Percentiles rank a stretch among this genome's conserved stretches.
These are phyloP conservation scores for Diaporthe citriasiana DNA, from an alignment of 2,329 filamentous ascomycete species.

Conservation along the genomic window DNA sequence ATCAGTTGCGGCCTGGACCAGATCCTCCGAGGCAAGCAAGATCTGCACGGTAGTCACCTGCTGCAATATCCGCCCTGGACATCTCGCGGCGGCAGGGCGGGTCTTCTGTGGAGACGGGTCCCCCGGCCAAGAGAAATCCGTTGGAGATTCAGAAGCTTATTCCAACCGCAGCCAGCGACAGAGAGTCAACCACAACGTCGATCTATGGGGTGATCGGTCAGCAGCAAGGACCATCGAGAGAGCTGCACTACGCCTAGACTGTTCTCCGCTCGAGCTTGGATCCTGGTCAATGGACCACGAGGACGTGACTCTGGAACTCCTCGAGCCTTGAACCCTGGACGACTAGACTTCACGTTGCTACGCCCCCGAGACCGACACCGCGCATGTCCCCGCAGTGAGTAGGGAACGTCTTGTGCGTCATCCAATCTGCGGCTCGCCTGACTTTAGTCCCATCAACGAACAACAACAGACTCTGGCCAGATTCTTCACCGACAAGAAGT, in stretches of 20 bases:
- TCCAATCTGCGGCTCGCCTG: slow-evolving; percentile 27
- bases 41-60: slow-evolving; percentile 19
- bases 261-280: slow-evolving; percentile 1
- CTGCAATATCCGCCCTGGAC: slow-evolving; percentile 16
- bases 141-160: slow-evolving; percentile 39
- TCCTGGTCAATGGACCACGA: background rate
- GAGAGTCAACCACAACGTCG: background rate
- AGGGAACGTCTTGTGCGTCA: slow-evolving; percentile 34
- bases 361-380: slow-evolving; percentile 4
- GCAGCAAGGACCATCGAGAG: slow-evolving; percentile 10
- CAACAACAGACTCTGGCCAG: background rate
- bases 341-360: background rate
- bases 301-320: background rate
- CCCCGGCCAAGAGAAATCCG: slow-evolving; percentile 25
- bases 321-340: slow-evolving; percentile 9
- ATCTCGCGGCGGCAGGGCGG: slow-evolving; percentile 16
- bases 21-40: slow-evolving; percentile 34
- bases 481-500: slow-evolving; percentile 2
- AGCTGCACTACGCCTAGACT: background rate
- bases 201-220: slow-evolving; percentile 11
- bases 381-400: background rate
- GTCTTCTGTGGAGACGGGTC: slow-evolving; percentile 26
- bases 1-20: background rate
- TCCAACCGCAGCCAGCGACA: slow-evolving; percentile 30
- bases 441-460: background rate